Evolutionary conservation across 1,284 basidiomycete genomes (phyloP).

Genomic region (Ceratobasidium sp.): DNA sequence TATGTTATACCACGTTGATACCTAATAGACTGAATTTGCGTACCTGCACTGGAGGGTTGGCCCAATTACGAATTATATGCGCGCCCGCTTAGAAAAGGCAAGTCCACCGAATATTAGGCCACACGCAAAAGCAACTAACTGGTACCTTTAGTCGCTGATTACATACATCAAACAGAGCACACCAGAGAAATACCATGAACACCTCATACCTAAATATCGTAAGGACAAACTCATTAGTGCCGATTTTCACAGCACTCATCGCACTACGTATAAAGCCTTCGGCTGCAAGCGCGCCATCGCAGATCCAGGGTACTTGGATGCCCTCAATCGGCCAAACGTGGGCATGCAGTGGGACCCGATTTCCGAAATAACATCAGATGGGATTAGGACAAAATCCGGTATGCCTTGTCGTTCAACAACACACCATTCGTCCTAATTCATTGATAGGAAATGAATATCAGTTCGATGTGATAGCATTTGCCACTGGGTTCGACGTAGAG

Average conservation of each 20-base stretch:
- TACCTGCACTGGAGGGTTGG: background rate
- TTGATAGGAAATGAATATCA: conserved; percentile 24
- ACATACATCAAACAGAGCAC: background rate
- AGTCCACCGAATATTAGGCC: background rate
- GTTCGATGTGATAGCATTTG: conserved; percentile 38
- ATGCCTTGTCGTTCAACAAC: background rate
- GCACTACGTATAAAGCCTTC: conserved; percentile 39
- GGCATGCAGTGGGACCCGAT: conserved; percentile 56
- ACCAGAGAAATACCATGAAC: conserved; percentile 25
- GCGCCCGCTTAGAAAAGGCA: background rate
- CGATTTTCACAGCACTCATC: conserved; percentile 54
- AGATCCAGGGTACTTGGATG: conserved; percentile 60
- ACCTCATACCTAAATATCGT: conserved; percentile 21
- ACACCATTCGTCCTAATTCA: background rate
- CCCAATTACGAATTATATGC: background rate
- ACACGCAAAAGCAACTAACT: background rate
- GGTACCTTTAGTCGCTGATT: background rate
- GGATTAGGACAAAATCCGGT: conserved; percentile 27
- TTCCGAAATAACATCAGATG: conserved; percentile 43
- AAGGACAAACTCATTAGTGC: background rate
- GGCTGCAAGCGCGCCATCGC: conserved; percentile 54
- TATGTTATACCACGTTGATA: background rate
- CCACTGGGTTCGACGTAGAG: conserved; percentile 40
- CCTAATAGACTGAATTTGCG: background rate
- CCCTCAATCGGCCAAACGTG: conserved; percentile 61